Conservation (phyloP, 257 asterid genomes). For the Solanum gandarillasii region DNA sequence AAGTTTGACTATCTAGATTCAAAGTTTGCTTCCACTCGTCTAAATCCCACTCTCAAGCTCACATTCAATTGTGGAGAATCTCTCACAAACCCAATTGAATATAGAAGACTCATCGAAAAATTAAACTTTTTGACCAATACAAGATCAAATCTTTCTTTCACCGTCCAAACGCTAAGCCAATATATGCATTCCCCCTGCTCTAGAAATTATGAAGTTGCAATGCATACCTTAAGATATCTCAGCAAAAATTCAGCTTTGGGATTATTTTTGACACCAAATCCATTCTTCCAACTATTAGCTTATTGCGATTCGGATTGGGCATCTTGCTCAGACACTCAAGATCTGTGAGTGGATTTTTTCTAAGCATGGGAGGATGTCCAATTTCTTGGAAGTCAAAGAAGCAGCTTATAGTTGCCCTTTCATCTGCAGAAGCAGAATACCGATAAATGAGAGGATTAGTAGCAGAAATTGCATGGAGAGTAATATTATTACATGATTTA, state of each 20-base stretch:
- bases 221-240: not conserved
- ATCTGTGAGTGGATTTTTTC: not conserved
- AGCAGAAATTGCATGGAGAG: not conserved
- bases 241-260: no score
- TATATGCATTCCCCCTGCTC: not conserved
- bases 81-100: not conserved
- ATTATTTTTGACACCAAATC: not conserved
- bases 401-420: not conserved
- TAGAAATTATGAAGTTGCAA: not conserved
- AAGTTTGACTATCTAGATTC: no score
- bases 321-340: not conserved
- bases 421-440: not conserved
- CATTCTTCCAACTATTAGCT: not conserved
- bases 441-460: not conserved
- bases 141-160: not conserved
- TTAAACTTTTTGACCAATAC: not conserved
- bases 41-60: not conserved
- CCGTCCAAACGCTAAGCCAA: not conserved
- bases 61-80: not conserved
- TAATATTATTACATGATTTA: not conserved
- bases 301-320: not conserved
- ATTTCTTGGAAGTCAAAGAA: not conserved
- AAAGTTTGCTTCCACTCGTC: not conserved
- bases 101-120: not conserved
- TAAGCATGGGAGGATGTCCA: not conserved